phyloP scores from a whole-genome alignment of 345 rosid species.

The Ceriops decandra region DNA sequence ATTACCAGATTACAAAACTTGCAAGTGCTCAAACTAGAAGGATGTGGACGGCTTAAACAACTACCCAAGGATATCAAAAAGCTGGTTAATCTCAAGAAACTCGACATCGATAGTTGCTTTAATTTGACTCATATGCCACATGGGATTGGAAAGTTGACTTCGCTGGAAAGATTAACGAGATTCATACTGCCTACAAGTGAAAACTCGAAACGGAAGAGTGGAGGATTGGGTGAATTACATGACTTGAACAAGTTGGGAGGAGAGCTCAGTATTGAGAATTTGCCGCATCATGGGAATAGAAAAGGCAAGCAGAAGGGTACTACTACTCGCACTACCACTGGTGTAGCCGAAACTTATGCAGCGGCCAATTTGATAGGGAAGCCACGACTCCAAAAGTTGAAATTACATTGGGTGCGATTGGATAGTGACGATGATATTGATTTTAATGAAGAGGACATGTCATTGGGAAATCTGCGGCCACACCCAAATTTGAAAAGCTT shows the following conservation, averaged over 20 bases:
- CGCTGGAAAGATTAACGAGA: conserved; percentile 15
- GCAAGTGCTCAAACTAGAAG: too few relatives aligned
- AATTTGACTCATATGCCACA: too few relatives aligned
- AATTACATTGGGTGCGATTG: background rate
- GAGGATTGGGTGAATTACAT: conserved; percentile 12
- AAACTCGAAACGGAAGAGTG: background rate
- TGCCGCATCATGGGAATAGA: conserved; percentile 1
- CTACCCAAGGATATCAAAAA: too few relatives aligned
- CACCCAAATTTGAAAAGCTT: conserved; percentile 15
- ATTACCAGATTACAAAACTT: too few relatives aligned
- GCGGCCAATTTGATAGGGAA: conserved; percentile 18
- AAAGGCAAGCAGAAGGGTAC: background rate
- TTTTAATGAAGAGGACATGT: background rate
- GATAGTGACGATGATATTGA: background rate
- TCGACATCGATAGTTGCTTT: accelerated
- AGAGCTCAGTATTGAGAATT: background rate
- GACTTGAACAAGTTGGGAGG: conserved; percentile 17
- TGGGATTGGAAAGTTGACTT: conserved; percentile 16
- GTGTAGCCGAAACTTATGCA: too few relatives aligned
- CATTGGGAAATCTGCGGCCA: conserved; percentile 14
- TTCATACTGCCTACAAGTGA: background rate
- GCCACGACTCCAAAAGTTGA: conserved; percentile 1
- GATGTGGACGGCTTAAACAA: too few relatives aligned
- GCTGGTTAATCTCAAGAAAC: too few relatives aligned
- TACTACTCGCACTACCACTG: too few relatives aligned